A percentile compares a stretch with the other conserved stretches of the same genome.
Conservation (phyloP, 257 asterid species). For the Datura wrightii region DNA sequence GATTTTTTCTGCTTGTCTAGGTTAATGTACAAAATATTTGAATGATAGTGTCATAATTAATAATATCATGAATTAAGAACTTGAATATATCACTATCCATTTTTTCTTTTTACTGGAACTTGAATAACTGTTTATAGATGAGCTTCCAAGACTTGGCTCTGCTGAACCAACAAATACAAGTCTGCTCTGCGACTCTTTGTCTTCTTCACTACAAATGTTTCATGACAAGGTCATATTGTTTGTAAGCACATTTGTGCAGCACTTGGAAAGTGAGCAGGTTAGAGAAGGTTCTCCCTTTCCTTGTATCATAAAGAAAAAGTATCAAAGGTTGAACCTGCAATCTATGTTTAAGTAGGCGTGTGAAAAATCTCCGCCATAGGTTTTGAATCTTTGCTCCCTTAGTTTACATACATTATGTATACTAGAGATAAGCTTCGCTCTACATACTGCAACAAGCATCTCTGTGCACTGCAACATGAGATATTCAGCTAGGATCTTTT, state of each 20-base stretch:
- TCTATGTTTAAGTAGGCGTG: neutral
- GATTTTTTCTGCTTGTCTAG: neutral
- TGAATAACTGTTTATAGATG: neutral
- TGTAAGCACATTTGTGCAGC: neutral
- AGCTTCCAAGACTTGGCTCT: neutral
- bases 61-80: neutral
- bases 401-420: neutral
- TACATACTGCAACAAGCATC: neutral
- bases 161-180: neutral
- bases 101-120: slow-evolving; percentile 2
- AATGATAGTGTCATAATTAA: neutral
- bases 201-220: neutral
- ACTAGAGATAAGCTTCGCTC: neutral
- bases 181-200: neutral
- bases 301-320: neutral
- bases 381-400: neutral
- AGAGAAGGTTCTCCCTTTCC: neutral
- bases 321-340: neutral
- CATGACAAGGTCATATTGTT: slow-evolving; percentile 8
- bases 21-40: neutral
- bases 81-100: too few relatives aligned
- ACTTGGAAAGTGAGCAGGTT: neutral
- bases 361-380: neutral
- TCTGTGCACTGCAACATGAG: neutral
- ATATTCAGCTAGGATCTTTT: slow-evolving; percentile 14